Evolutionary conservation across 768 basidiomycete genomes (phyloP).

Genomic region (Lanmaoa pseudosensibilis): DNA sequence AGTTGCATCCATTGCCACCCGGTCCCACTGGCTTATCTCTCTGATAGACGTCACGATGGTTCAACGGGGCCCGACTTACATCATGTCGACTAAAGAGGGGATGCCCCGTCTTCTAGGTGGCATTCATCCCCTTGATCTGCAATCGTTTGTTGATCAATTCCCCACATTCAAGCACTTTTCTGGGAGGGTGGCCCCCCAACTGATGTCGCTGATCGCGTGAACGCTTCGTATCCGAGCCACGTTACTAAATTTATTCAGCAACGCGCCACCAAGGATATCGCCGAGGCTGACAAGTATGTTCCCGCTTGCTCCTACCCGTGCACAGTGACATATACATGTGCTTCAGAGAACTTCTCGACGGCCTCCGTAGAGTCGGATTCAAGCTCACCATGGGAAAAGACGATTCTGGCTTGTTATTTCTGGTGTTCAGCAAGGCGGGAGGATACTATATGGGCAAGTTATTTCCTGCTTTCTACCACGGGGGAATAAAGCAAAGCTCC

Average conservation of each 20-base stretch:
- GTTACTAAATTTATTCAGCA: slow-evolving; percentile 34
- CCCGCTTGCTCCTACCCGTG: neutral
- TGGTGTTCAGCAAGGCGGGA: slow-evolving; percentile 50
- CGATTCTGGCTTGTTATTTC: slow-evolving; percentile 49
- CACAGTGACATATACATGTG: neutral
- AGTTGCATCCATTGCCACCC: slow-evolving; percentile 10
- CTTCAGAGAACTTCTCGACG: slow-evolving; percentile 52
- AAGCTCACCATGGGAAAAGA: slow-evolving; percentile 50
- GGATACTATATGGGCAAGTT: slow-evolving; percentile 66
- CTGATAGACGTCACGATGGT: slow-evolving; percentile 45
- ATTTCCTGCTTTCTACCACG: neutral
- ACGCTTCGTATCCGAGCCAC: slow-evolving; percentile 44
- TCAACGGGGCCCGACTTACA: slow-evolving; percentile 55
- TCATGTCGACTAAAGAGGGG: slow-evolving; percentile 49
- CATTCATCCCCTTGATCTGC: slow-evolving; percentile 13
- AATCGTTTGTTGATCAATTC: neutral
- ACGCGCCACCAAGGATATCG: slow-evolving; percentile 44
- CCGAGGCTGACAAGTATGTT: slow-evolving; percentile 54
- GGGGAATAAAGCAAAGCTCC: neutral
- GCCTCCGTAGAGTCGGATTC: slow-evolving; percentile 58
- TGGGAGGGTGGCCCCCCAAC: slow-evolving; percentile 46
- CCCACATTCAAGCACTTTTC: slow-evolving; percentile 32
- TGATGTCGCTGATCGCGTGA: slow-evolving; percentile 56
- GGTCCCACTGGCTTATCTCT: neutral
- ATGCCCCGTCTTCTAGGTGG: slow-evolving; percentile 26